Conservation (phyloP, 2,329 filamentous ascomycete species). For the Fusarium paranaense region DNA sequence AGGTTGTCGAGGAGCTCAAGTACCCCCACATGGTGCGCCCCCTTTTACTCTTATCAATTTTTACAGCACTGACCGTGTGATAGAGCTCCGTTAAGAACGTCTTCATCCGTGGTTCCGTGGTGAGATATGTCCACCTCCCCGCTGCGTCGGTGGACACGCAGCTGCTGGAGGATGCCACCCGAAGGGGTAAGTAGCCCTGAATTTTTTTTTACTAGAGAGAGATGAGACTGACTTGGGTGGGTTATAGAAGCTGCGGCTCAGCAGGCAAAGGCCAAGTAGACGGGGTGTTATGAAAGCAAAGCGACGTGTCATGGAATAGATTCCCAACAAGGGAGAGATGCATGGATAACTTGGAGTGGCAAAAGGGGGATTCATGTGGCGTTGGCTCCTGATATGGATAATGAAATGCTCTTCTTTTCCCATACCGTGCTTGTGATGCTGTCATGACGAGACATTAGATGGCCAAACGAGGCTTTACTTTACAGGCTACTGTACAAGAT, state of each 20-base stretch:
- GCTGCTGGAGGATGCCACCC: slow-evolving; percentile 89
- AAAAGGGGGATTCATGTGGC: slow-evolving; percentile 38
- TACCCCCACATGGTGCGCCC: slow-evolving; percentile 88
- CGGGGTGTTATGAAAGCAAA: neutral
- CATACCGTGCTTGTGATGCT: slow-evolving; percentile 4
- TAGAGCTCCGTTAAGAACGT: slow-evolving; percentile 89
- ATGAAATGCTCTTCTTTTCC: slow-evolving; percentile 41
- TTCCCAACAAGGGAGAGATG: slow-evolving; percentile 21
- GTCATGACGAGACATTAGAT: neutral
- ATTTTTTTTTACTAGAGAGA: neutral
- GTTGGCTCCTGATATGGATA: slow-evolving; percentile 46
- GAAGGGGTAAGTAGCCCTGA: slow-evolving; percentile 72
- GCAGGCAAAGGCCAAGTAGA: slow-evolving; percentile 66
- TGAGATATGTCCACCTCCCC: slow-evolving; percentile 91
- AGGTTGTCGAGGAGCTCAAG: slow-evolving; percentile 90
- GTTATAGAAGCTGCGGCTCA: slow-evolving; percentile 67
- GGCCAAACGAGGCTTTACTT: neutral
- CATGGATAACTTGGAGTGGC: slow-evolving; percentile 29
- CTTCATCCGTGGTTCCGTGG: slow-evolving; percentile 93
- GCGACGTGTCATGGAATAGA: slow-evolving; percentile 13
- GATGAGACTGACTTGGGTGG: slow-evolving; percentile 18
- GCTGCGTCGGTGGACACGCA: slow-evolving; percentile 85
- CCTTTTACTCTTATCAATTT: neutral
- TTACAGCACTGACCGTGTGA: slow-evolving; percentile 1
- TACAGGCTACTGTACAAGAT: neutral